Percentiles rank a stretch among this genome's conserved stretches.
phyloP scores from a whole-genome alignment of 345 rosid species.

The Pugionium cornutum region DNA sequence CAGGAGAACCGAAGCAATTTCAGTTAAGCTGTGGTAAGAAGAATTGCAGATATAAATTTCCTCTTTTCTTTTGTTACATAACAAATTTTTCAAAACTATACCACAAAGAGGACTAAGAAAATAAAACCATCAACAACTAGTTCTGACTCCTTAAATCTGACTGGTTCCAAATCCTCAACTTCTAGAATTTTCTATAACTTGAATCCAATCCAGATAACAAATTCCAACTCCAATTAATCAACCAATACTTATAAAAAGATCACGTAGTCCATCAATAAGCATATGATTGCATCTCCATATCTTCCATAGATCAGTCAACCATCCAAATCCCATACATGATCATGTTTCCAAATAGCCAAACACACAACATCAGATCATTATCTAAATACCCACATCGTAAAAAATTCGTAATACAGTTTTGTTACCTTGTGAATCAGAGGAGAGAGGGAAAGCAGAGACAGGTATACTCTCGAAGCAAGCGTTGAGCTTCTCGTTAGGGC shows the following conservation, averaged over 20 bases:
- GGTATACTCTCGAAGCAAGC: slow-evolving; percentile 93
- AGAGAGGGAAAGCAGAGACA: slow-evolving; percentile 81
- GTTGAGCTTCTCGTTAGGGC: slow-evolving; percentile 82
- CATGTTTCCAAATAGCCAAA: background rate
- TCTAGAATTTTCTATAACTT: background rate
- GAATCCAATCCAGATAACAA: slow-evolving; percentile 11
- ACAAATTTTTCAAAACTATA: background rate
- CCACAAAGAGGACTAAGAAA: slow-evolving; percentile 7
- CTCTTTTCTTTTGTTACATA: background rate
- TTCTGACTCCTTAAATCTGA: slow-evolving; percentile 11
- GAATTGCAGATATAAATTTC: no score
- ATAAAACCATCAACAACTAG: slow-evolving; percentile 2
- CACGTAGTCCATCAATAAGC: slow-evolving; percentile 13
- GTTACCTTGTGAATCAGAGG: slow-evolving; percentile 69
- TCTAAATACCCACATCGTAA: slow-evolving; percentile 3
- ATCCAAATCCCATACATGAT: background rate
- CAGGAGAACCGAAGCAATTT: no score
- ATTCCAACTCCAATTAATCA: background rate
- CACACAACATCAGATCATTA: background rate
- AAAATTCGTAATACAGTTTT: background rate
- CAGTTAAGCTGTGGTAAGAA: no score
- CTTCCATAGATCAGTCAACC: slow-evolving; percentile 9
- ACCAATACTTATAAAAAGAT: background rate
- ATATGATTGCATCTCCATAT: slow-evolving; percentile 6
- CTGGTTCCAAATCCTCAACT: slow-evolving; percentile 11